A percentile compares a stretch with the other conserved stretches of the same genome.
Evolutionary conservation across 371 early-diverging fungal species (phyloP).

Genomic region (Mortierella sp.): DNA sequence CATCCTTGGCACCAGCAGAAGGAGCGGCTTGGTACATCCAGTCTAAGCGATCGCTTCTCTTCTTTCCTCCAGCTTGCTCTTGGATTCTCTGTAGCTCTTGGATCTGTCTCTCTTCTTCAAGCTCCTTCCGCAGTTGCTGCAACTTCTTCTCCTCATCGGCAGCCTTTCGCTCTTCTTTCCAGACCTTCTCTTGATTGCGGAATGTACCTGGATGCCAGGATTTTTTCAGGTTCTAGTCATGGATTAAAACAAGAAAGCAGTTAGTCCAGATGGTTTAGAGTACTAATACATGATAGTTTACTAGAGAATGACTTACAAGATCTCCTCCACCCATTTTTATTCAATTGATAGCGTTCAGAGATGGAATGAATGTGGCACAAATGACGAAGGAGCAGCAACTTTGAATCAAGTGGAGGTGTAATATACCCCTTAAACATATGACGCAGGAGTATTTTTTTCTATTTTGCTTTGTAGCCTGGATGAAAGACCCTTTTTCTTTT

Average conservation of each 20-base stretch:
- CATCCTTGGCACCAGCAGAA: slow-evolving; percentile 62
- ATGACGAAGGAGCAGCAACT: too few relatives aligned
- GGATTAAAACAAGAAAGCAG: slow-evolving; percentile 3
- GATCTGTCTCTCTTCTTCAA: slow-evolving; percentile 89
- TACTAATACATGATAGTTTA: background rate
- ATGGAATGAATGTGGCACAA: background rate
- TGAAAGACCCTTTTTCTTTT: too few relatives aligned
- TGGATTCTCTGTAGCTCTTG: slow-evolving; percentile 89
- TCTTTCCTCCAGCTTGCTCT: slow-evolving; percentile 82
- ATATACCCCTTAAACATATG: too few relatives aligned
- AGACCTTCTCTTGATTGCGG: slow-evolving; percentile 90
- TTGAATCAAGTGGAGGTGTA: too few relatives aligned
- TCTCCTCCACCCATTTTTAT: slow-evolving; percentile 78
- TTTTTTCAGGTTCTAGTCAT: slow-evolving; percentile 88
- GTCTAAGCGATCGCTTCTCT: slow-evolving; percentile 83
- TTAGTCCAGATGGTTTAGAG: background rate
- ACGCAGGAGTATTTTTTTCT: too few relatives aligned
- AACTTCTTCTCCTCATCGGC: slow-evolving; percentile 88
- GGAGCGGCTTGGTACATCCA: slow-evolving; percentile 95
- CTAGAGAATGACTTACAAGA: slow-evolving; percentile 60
- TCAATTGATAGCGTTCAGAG: background rate
- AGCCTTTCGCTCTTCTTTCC: slow-evolving; percentile 89
- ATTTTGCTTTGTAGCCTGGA: too few relatives aligned
- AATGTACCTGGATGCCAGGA: slow-evolving; percentile 97
- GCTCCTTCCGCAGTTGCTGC: slow-evolving; percentile 92